These are phyloP conservation scores for Verticillium dahliae DNA, from an alignment of 2,329 filamentous ascomycete species.

Conservation along the genomic window DNA sequence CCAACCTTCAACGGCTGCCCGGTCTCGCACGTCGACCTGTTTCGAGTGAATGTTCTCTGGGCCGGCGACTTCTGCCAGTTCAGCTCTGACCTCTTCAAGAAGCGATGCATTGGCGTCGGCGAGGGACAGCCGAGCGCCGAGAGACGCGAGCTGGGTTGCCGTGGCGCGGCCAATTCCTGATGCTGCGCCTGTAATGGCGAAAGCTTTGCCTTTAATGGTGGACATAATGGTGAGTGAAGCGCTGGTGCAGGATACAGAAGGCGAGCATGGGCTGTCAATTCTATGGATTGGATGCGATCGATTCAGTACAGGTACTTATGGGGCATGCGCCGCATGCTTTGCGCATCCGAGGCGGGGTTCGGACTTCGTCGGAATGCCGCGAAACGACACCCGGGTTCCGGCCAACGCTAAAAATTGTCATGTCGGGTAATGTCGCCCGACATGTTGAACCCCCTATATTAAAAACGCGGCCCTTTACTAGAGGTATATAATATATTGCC, in stretches of 20 bases:
- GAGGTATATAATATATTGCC: background rate
- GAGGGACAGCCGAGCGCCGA: slow-evolving; percentile 38
- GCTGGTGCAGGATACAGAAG: background rate
- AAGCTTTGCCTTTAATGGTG: slow-evolving; percentile 27
- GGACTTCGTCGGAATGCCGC: background rate
- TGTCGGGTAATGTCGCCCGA: background rate
- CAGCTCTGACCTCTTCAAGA: slow-evolving; percentile 15
- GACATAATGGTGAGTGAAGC: background rate
- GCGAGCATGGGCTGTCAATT: too few relatives aligned
- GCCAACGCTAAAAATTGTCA: background rate
- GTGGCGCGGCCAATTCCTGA: slow-evolving; percentile 43
- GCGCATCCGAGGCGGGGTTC: background rate
- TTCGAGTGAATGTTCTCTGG: background rate
- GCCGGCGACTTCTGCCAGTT: slow-evolving; percentile 1
- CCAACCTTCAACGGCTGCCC: slow-evolving; percentile 14
- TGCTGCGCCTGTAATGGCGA: slow-evolving; percentile 41
- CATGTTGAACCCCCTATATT: background rate
- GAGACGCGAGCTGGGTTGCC: slow-evolving; percentile 31
- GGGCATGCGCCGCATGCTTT: too few relatives aligned
- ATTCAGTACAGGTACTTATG: too few relatives aligned
- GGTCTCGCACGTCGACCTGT: slow-evolving; percentile 8
- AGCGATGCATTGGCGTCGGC: slow-evolving; percentile 34
- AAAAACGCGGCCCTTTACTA: too few relatives aligned
- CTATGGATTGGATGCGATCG: too few relatives aligned
- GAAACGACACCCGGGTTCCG: background rate